Base-by-base conservation (phyloP, 2,329 filamentous ascomycete species). In the Sodiomyces alkalinus region DNA sequence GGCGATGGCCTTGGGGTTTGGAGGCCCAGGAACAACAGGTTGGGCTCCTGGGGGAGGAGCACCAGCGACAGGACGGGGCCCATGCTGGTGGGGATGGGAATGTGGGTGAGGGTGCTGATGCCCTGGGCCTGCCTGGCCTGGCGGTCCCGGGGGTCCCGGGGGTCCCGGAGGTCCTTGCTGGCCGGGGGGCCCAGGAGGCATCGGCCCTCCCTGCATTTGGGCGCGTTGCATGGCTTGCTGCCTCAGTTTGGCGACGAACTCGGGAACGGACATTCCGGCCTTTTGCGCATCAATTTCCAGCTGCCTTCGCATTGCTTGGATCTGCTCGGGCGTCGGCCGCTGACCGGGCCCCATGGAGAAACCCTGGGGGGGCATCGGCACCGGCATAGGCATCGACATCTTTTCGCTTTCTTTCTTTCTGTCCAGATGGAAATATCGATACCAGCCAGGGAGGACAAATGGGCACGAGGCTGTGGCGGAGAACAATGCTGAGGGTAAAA, bases 1-100 rank as follows among this genome's bases (percentile, higher is more conserved):
- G 7, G 86, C 85, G 25, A 96, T 58, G 13, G 85, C 86, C 45
- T 85, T 74, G 21, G 87, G 87, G 43, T 92, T 90, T 5, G 87
- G 82, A 15, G 87, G 82, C 2, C 80, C 80, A 4, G 78, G 78
- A 12, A 66, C 62, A 36, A 86, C 81, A 20, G 77, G 74, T 45
- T 80, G 73, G 14, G 64, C 27, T 62, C 60, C 39, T 59, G 57
- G 19, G 37, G 45, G 17, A 17, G 26, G 27, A 10, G 33, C 42
- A 13, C 38, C 40, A 28, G 45, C 41, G 27, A 47, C 48, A 29
- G 44, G 47, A 14, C 44, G 52, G n/a, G 23, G 32, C 14, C 28
- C 28, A 26, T 49, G 49, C 12, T 46, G 45, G 20, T 52, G 53
- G 23, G 41, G 42, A 28, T 44, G 45, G 36, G 33, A 41, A 37